phyloP scores from a whole-genome alignment of 2,329 filamentous ascomycete genomes.

The Nigrospora sphaerica region DNA sequence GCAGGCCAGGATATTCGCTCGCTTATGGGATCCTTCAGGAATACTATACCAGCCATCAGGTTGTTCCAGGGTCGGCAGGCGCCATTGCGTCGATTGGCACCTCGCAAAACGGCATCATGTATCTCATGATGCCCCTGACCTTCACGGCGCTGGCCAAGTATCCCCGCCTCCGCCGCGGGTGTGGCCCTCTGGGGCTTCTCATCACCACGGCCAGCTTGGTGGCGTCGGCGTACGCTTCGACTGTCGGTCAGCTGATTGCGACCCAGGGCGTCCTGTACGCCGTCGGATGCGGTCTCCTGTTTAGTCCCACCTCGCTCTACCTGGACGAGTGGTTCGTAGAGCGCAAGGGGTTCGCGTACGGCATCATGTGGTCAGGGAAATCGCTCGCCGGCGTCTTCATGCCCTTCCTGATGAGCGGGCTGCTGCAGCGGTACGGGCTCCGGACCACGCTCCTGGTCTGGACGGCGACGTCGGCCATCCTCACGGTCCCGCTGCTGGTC shows the following conservation, averaged over 20 bases:
- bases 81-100: constrained; percentile 8
- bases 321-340: constrained; percentile 56
- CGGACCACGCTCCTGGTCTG: constrained; percentile 46
- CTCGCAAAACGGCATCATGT: constrained; percentile 48
- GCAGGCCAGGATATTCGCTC: background rate
- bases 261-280: constrained; percentile 58
- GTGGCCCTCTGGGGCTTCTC: constrained; percentile 20
- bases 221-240: constrained; percentile 6
- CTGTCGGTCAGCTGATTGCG: constrained; percentile 37
- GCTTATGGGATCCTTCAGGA: background rate
- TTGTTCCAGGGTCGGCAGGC: background rate
- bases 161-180: background rate
- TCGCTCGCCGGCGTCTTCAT: constrained; percentile 42
- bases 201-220: constrained; percentile 5
- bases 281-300: constrained; percentile 48
- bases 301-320: constrained; percentile 31
- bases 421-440: constrained; percentile 44
- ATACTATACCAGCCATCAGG: background rate
- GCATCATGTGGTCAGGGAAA: constrained; percentile 55
- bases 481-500: constrained; percentile 46
- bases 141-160: background rate
- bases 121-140: constrained; percentile 32
- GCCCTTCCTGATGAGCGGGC: constrained; percentile 43
- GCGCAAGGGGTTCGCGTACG: constrained; percentile 52
- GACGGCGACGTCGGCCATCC: constrained; percentile 39